Base-by-base conservation (phyloP, 2,329 filamentous ascomycete genomes). In the Pseudocercospora fijiensis region DNA sequence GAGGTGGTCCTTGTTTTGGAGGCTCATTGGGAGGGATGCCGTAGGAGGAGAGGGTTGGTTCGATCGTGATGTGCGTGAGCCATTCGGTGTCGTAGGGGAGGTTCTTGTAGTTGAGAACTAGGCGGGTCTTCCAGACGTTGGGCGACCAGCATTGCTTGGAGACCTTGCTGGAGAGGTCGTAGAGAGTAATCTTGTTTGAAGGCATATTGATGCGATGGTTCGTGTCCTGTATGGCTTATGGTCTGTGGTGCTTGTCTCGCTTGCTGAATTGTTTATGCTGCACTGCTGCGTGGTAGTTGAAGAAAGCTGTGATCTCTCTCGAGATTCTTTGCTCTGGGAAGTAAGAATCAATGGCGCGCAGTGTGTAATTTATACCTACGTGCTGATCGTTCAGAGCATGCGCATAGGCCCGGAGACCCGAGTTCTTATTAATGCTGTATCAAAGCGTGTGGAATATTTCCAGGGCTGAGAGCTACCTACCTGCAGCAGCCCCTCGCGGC, bases 41-140 rank as follows among this genome's bases (percentile, higher is more conserved):
- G 41, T 72, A 76, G 33, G 55, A 71, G 16, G 62, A 63, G 22
- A 69, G 57, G 11, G 52, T 68, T 5, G 66, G 62, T 30, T 62
- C 64, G n/a, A 70, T 62, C 6, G 65, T 55, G 18, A 30, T 58
- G 45, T 68, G 58, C 10, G 61, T 55, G 49, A 69, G 52, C 55
- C 62, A 69, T 57, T 58, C 28, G 16, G 69, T 69, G 7, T 58
- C 65, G 67, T 70, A 70, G 4, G 69, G 65, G 26, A 70, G 65
- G 4, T 58, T 30, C 47, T 71, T 71, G 67, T 66, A 71, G 64
- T 70, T 71, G 11, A 71, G 65, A 11, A 63, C 64, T 2, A 68
- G 51, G 1, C 89, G 86, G 87, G 87, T 86, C 76, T 88, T 90
- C 88, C 87, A 90, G 0, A 87, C 84, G 73, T 91, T 91, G 49